These are phyloP conservation scores for Mycena sp. DNA, from an alignment of 1,284 basidiomycete genomes.

Conservation along the genomic window DNA sequence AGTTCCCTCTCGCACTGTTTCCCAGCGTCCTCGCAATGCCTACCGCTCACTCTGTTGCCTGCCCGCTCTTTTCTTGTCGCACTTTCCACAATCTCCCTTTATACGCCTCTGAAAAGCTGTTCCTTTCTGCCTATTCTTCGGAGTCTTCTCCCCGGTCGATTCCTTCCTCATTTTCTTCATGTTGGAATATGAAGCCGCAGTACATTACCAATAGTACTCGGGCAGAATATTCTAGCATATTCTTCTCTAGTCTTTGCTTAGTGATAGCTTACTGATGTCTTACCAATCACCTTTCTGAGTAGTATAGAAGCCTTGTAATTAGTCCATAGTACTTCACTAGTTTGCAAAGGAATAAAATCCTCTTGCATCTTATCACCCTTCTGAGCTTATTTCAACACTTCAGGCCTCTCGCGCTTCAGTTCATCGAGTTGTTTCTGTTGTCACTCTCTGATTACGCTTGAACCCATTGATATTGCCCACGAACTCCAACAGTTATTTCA, in stretches of 20 bases:
- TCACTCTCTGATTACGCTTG: constrained; percentile 13
- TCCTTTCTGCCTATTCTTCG: constrained; percentile 2
- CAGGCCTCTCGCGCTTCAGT: constrained; percentile 8
- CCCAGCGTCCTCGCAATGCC: constrained; percentile 14
- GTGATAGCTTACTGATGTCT: not conserved
- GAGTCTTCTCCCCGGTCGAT: constrained; percentile 8
- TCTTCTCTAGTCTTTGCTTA: not conserved
- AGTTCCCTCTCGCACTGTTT: constrained; percentile 8
- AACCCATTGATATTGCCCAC: constrained; percentile 14
- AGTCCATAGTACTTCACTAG: not conserved
- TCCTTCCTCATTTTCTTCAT: constrained; percentile 10
- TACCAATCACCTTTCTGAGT: too few species aligned
- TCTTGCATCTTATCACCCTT: too few species aligned
- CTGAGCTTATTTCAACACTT: constrained; percentile 5
- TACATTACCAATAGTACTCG: constrained; percentile 3
- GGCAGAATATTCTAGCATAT: constrained; percentile 7
- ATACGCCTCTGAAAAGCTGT: constrained; percentile 10
- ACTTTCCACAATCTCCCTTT: constrained; percentile 9
- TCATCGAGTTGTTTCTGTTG: constrained; percentile 12
- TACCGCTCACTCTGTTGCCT: constrained; percentile 9
- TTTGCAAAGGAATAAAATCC: constrained; percentile 4
- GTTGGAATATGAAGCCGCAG: constrained; percentile 12
- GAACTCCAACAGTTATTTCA: constrained; percentile 6
- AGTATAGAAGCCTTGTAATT: constrained; percentile 16
- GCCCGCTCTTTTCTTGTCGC: constrained; percentile 14